Percentiles rank a stretch among this genome's conserved stretches.
Evolutionary conservation across 768 basidiomycete genomes (phyloP).

Genomic region (Boletus tomentosulus): DNA sequence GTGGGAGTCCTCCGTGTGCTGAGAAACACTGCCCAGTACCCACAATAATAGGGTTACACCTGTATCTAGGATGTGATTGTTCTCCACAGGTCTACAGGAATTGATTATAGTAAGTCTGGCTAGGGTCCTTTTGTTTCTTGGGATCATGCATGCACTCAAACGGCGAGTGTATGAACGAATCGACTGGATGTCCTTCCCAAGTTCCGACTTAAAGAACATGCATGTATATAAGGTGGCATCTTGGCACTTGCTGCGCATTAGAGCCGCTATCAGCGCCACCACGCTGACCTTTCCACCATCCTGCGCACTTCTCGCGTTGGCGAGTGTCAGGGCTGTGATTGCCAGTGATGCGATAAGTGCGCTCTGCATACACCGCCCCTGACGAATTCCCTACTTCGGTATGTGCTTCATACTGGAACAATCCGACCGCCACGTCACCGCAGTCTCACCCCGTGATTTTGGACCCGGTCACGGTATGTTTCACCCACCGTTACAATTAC

Average conservation of each 20-base stretch:
- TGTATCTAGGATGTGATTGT: neutral
- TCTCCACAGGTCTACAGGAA: neutral
- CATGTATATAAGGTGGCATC: conserved; percentile 2
- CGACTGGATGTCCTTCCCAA: no score
- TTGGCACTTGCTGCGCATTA: neutral
- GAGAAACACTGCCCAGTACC: neutral
- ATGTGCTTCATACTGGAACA: conserved; percentile 61
- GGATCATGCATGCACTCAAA: no score
- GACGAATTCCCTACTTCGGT: conserved; percentile 60
- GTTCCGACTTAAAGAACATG: no score
- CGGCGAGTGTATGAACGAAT: no score
- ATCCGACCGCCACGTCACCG: conserved; percentile 61
- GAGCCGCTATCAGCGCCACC: neutral
- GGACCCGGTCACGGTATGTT: conserved; percentile 57
- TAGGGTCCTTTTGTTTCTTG: no score
- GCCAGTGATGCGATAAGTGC: conserved; percentile 8
- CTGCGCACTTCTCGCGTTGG: conserved; percentile 11
- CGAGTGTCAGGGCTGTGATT: neutral
- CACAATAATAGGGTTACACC: neutral
- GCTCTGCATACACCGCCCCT: conserved; percentile 51
- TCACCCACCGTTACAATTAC: neutral
- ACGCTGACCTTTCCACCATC: conserved; percentile 15
- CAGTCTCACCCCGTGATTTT: conserved; percentile 71
- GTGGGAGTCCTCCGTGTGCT: neutral
- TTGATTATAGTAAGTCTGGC: neutral